Evolutionary conservation across 83 land plant genomes (phyloP), one percentile per base, ranked within the genome.

Genomic region (Picea mariana): DNA sequence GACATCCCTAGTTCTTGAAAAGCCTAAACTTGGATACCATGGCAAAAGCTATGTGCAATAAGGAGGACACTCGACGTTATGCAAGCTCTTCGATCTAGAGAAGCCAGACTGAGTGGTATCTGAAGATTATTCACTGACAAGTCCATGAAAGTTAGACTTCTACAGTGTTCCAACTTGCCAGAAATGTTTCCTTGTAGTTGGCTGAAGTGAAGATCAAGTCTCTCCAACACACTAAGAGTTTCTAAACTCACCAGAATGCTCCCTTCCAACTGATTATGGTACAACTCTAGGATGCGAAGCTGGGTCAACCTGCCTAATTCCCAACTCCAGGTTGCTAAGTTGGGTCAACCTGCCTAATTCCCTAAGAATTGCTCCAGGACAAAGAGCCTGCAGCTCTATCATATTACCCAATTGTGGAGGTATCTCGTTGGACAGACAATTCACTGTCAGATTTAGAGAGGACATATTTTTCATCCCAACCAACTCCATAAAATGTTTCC

Each of bases 221-320:
- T 80, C 77, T 81, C 82, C 42, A 95, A 40, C 34, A 34, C 2
- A 34, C 34, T 34, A 34, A 34, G 34, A 34, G 34, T 34, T 34
- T 34, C 34, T 34, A 34, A 34, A 34, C 34, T 34, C 34, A 3
- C 34, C 34, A 34, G 1, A 34, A 34, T 34, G 34, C 34, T 26
- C 11, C 97, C 95, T 24, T 83, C 85, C 40, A 96, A 38, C 52
- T 81, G 86, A 76, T 92, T 96, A 83, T 89, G 88, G 88, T 91
- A 89, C 34, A 94, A 75, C 3, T 92, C 88, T 34, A 97, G 77
- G 78, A 80, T 87, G 12, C 72, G 60, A 13, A 95, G 90, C 38
- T 86, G 1, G 34, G 34, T 34, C 34, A 34, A 34, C 34, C 34
- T 34, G 2, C 34, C 34, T 34, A 34, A 34, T 34, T 34, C 34